Evolutionary conservation across 805 yeast genomes (phyloP).

Genomic region (Hanseniaspora guilliermondii): DNA sequence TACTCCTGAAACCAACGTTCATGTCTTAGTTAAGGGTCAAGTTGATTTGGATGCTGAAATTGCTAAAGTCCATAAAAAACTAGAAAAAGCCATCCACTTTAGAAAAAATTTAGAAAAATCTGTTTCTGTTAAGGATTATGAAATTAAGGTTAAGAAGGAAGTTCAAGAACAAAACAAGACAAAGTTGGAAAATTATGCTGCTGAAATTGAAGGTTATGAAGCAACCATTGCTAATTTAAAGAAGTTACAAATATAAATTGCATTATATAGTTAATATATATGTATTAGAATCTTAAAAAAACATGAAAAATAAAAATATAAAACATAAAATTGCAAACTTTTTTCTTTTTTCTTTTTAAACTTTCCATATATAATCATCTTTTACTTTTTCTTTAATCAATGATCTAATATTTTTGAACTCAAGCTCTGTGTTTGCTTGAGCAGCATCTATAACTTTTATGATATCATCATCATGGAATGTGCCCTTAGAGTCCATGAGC

Average conservation of each 20-base stretch:
- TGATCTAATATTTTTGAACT: conserved; percentile 37
- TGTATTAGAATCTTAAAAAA: background rate
- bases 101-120: conserved; percentile 57
- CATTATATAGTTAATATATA: background rate
- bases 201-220: conserved; percentile 83
- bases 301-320: background rate
- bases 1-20: conserved; percentile 70
- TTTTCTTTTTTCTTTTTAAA: conserved; percentile 14
- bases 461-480: conserved; percentile 46
- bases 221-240: conserved; percentile 77
- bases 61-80: conserved; percentile 64
- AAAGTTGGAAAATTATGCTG: conserved; percentile 56
- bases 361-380: conserved; percentile 49
- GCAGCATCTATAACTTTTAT: conserved; percentile 42
- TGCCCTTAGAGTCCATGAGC: conserved; percentile 62
- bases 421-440: conserved; percentile 34
- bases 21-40: conserved; percentile 85
- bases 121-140: conserved; percentile 61
- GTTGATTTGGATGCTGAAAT: conserved; percentile 88
- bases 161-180: conserved; percentile 66
- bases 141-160: conserved; percentile 67
- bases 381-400: conserved; percentile 37
- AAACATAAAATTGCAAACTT: background rate
- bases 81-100: conserved; percentile 49
- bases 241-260: conserved; percentile 46